Percentiles rank a stretch among this genome's conserved stretches.
These are phyloP conservation scores for Purshia tridentata DNA, from an alignment of 306 rosid genomes.

Conservation along the genomic window DNA sequence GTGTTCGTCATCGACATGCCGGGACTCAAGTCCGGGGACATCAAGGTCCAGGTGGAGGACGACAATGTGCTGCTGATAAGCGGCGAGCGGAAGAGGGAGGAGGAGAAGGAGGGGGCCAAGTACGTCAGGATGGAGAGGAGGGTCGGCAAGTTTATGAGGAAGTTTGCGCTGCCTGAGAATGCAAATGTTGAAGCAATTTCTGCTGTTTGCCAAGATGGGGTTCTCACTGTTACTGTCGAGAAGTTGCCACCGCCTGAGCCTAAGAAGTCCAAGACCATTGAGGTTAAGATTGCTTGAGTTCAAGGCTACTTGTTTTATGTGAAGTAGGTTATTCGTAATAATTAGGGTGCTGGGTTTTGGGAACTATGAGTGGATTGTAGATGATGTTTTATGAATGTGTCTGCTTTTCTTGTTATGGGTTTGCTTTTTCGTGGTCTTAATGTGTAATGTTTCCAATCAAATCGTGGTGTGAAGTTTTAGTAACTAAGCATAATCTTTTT, in stretches of 20 bases:
- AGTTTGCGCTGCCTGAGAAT: slow-evolving; percentile 81
- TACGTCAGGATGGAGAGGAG: slow-evolving; percentile 89
- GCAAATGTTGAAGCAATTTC: slow-evolving; percentile 58
- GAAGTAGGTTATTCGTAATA: background rate
- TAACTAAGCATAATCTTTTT: background rate
- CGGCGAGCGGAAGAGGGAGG: slow-evolving; percentile 91
- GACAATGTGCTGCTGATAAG: slow-evolving; percentile 70
- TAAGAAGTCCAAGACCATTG: slow-evolving; percentile 75
- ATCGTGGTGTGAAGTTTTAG: no score
- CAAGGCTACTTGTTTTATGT: background rate
- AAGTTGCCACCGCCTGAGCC: slow-evolving; percentile 96
- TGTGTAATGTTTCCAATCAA: background rate
- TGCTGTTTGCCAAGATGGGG: slow-evolving; percentile 81
- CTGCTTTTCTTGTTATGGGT: background rate
- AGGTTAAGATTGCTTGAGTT: slow-evolving; percentile 67
- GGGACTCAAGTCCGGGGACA: slow-evolving; percentile 75
- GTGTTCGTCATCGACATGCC: slow-evolving; percentile 89
- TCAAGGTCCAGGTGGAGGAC: slow-evolving; percentile 89
- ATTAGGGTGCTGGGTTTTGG: background rate
- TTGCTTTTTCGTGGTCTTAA: background rate
- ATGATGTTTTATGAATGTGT: background rate
- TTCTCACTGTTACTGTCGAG: slow-evolving; percentile 66
- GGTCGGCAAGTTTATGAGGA: slow-evolving; percentile 82
- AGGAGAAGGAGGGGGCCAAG: slow-evolving; percentile 73
- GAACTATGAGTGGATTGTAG: background rate